Percentiles rank a stretch among this genome's conserved stretches.
These are phyloP conservation scores for Boehmeria nivea DNA, from an alignment of 306 rosid genomes.

Conservation along the genomic window DNA sequence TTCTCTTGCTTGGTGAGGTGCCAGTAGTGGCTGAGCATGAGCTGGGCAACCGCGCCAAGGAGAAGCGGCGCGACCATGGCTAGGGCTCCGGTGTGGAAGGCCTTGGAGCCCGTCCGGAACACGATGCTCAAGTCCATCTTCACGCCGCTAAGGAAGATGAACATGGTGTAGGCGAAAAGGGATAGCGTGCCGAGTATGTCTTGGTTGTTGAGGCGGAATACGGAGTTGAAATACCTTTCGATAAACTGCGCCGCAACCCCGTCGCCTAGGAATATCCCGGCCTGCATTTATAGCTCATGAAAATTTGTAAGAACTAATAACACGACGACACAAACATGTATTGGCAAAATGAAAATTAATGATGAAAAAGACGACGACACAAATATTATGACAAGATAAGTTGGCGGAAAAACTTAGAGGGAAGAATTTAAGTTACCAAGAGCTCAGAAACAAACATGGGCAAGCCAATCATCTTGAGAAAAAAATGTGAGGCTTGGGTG, in stretches of 20 bases:
- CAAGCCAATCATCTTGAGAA: slow-evolving; percentile 22
- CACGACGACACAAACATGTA: too few relatives aligned
- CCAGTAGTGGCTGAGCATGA: background rate
- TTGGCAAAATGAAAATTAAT: too few relatives aligned
- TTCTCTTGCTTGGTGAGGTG: fast-evolving
- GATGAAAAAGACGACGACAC: background rate
- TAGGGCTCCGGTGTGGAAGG: slow-evolving; percentile 29
- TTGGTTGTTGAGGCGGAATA: slow-evolving; percentile 42
- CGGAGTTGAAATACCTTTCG: background rate
- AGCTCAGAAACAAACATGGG: slow-evolving; percentile 32
- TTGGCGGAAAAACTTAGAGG: too few relatives aligned
- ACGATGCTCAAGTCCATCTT: slow-evolving; percentile 49
- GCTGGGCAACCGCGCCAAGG: slow-evolving; percentile 13
- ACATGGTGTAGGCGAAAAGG: slow-evolving; percentile 48
- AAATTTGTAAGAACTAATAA: too few relatives aligned
- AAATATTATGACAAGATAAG: too few relatives aligned
- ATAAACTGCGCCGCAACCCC: background rate
- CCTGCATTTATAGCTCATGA: too few relatives aligned
- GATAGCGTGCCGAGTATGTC: slow-evolving; percentile 36
- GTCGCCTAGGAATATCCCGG: slow-evolving; percentile 25
- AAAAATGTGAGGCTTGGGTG: slow-evolving; percentile 17
- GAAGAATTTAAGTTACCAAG: too few relatives aligned
- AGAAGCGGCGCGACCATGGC: slow-evolving; percentile 35
- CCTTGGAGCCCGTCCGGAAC: slow-evolving; percentile 25
- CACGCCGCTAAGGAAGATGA: slow-evolving; percentile 56